Conservation (phyloP, 371 early-diverging fungal genomes). For the Zychaea mexicana region DNA sequence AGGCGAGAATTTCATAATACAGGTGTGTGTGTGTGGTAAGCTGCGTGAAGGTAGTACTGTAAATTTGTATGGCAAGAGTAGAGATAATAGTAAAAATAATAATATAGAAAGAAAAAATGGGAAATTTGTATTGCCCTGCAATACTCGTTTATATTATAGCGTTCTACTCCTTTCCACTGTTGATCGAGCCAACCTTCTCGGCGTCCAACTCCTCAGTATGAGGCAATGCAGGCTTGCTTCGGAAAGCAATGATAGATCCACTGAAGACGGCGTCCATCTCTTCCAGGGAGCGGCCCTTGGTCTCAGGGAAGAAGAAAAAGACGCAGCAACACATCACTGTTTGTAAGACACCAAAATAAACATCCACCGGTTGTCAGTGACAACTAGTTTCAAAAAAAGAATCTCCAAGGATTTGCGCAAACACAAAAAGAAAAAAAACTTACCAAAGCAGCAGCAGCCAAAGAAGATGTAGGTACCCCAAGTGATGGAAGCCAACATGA, state of each 20-base stretch:
- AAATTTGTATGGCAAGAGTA: too few species aligned
- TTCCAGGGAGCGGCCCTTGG: conserved; percentile 69
- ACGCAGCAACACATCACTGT: conserved; percentile 13
- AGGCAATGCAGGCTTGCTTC: not conserved
- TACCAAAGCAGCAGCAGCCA: conserved; percentile 46
- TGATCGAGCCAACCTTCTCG: not conserved
- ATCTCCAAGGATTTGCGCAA: too few species aligned
- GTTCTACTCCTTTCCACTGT: not conserved
- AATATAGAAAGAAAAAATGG: too few species aligned
- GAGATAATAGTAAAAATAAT: too few species aligned
- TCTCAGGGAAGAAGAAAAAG: conserved; percentile 72
- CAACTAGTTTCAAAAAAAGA: too few species aligned
- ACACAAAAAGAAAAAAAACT: too few species aligned
- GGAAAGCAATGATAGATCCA: not conserved
- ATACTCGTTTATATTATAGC: too few species aligned
- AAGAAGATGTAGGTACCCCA: conserved; percentile 65
- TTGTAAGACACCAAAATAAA: too few species aligned
- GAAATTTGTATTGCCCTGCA: too few species aligned
- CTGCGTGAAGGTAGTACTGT: too few species aligned
- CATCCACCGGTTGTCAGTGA: not conserved
- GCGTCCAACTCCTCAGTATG: not conserved
- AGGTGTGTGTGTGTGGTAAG: too few species aligned
- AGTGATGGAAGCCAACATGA: conserved; percentile 45
- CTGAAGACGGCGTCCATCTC: conserved; percentile 44
- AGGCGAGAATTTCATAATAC: too few species aligned